phyloP scores from a whole-genome alignment of 371 early-diverging fungal genomes.

The Mortierella sp. region DNA sequence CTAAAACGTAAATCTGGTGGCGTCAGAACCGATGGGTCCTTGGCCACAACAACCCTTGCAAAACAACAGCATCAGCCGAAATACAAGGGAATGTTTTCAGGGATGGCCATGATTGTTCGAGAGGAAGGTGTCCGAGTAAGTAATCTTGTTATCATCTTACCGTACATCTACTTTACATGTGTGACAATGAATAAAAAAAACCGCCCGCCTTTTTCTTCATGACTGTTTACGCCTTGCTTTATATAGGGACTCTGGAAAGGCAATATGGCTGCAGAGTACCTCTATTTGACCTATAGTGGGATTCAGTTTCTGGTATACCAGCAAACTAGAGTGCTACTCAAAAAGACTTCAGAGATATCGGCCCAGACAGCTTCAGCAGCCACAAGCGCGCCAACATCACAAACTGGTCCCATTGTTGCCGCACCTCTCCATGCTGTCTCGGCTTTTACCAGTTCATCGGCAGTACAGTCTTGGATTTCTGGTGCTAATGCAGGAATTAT shows the following conservation, averaged over 20 bases:
- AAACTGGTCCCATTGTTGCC: slow-evolving; percentile 1
- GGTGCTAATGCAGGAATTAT: slow-evolving; percentile 83
- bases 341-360: slow-evolving; percentile 10
- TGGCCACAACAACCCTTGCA: background rate
- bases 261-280: slow-evolving; percentile 90
- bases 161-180: background rate
- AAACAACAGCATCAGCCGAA: slow-evolving; percentile 51
- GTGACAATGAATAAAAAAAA: background rate
- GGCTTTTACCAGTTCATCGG: slow-evolving; percentile 25
- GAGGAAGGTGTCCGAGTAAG: slow-evolving; percentile 82
- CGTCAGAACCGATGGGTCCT: background rate
- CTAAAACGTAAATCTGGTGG: slow-evolving; percentile 26
- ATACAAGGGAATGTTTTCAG: slow-evolving; percentile 69
- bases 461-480: slow-evolving; percentile 68
- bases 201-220: no score
- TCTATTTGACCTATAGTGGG: slow-evolving; percentile 92
- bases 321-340: slow-evolving; percentile 60
- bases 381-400: background rate
- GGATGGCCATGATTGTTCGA: slow-evolving; percentile 67
- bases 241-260: slow-evolving; percentile 93
- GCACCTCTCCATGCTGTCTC: slow-evolving; percentile 9
- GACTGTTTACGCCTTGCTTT: background rate
- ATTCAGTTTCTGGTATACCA: slow-evolving; percentile 88
- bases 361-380: slow-evolving; percentile 7
- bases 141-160: background rate